Evolutionary conservation across 495 filamentous ascomycete genomes (phyloP), one percentile per base, ranked within the genome.

Genomic region (Podospora bellae-mahoneyi): DNA sequence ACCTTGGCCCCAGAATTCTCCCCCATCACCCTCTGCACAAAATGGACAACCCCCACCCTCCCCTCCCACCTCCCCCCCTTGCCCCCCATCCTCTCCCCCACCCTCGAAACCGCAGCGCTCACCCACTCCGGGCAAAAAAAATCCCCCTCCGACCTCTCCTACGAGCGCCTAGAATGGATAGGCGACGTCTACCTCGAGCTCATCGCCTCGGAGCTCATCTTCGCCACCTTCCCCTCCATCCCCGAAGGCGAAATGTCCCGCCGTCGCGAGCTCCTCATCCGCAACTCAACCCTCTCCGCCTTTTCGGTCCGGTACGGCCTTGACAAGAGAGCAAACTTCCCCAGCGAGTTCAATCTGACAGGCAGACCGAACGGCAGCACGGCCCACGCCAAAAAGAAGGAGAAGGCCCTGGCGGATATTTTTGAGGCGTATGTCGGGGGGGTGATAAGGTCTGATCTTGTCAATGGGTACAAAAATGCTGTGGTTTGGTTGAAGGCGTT

Each of bases 361-460:
- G 77, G 77, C 7, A 72, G 78, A 32, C 57, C 66, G 6, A 77
- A 74, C 15, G 78, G 77, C 6, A 75, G 72, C 1, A 70, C 69
- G 20, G 79, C 75, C 10, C 77, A 73, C 34, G 83, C 87, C 60
- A 84, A 84, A 68, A 82, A 84, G 69, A 84, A 80, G 32, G 79
- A 71, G 28, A 97, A 97, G 75, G 86, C 89, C 19, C 79, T 88
- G 60, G 93, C 88, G 9, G 93, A 97, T 76, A 84, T 97, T 9
- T 94, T 97, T 73, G 93, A 97, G 77, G 89, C 93, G 2, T 96
- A 94, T 75, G 85, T 93, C 10, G 93, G 91, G 20, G 93, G 91
- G 15, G 75, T 92, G 27, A 84, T 96, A 58, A 77, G 92, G 9
- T 88, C 87, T 15, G 83, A 91, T 72, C 78, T 86, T 0, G 76